Base-by-base conservation (phyloP, 768 basidiomycete species). In the Dioszegia crocea region DNA sequence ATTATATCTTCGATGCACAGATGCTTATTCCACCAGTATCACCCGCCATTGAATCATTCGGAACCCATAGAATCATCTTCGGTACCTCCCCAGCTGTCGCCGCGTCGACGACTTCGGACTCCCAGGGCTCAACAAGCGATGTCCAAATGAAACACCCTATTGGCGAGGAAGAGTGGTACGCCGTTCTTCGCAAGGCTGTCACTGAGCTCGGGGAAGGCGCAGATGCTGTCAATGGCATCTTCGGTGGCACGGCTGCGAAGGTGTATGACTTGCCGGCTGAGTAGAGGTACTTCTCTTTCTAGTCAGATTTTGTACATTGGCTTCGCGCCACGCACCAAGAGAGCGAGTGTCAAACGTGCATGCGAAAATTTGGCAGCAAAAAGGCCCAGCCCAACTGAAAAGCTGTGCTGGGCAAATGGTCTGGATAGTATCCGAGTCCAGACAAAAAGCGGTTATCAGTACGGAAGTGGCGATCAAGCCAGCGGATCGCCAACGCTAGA, bases 31-130 rank as follows among this genome's bases (percentile, higher is more conserved):
- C 33, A 6, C 8, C 56, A 76, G 74, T 72, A 21, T 67, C 68
- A 0, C 72, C 71, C 30, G 68, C 72, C 0, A 70, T 76, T 57
- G 74, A 76, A 59, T 58, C 66, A 17, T 72, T 76, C 57, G 74
- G 74, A 1, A 66, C 68, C 12, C 74, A 76, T 43, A 64, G 74
- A 24, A 59, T 76, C 33, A 59, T 73, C 51, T 76, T 68, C 48
- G 74, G 74, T 9, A 67, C 72, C 0, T 59, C 62, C 31, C 61
- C 69, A 11, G 60, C 67, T 21, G 50, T 68, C 24, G 60, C 66
- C 5, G 45, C 66, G 3, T 2, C 50, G 0, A 43, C 49, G 14
- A 33, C 14, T 14, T 6, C 33, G 33, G 33, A 33, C 8, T 33
- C 33, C 33, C 8, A 33, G 33, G 8, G 33, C 33, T 6, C 33